Base-by-base conservation (phyloP, 805 yeast species). In the Lipomyces sp. region DNA sequence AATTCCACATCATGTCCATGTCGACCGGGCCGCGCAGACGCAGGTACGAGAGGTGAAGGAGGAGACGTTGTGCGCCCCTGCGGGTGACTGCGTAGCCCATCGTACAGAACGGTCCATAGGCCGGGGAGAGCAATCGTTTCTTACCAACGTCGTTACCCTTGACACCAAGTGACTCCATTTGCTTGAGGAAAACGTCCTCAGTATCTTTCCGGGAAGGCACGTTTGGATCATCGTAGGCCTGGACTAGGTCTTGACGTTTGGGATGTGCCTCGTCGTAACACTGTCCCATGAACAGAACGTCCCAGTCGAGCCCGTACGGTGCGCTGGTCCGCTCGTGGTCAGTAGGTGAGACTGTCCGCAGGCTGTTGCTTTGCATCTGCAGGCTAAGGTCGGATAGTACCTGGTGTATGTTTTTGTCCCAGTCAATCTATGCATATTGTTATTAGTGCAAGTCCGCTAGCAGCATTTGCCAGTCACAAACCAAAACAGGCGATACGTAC, bases 51-150 rank as follows among this genome's bases (percentile, higher is more conserved):
- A 62, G 59, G 13, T 62, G 55, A 51, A 62, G 42, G 39, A 65
- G 64, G 53, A 65, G 53, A 6, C 69, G 62, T 54, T 65, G 66
- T 29, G 69, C 66, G n/a, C 69, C 69, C 29, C 60, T 59, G 50
- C 62, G 62, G 24, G 69, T 65, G 42, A 65, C 29, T 11, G 66
- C 69, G 57, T 64, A 64, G 39, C 62, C 67, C 67, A 64, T 64
- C 6, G 67, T 64, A 50, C 67, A 64, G 30, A 56, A 39, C 24
- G 67, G 67, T 15, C 60, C 50, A 57, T 59, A 60, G 34, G 67
- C 34, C 13, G 67, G 67, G 11, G 59, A 35, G 48, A 64, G 35
- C 10, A 48, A 45, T 29, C 67, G 57, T 33, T 64, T 64, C 45
- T 48, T 58, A 30, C 59, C 62, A 6, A 60, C 53, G 13, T 64